A percentile compares a stretch with the other conserved stretches of the same genome.
Conservation (phyloP, 2,329 filamentous ascomycete genomes). For the Onygenales sp. region DNA sequence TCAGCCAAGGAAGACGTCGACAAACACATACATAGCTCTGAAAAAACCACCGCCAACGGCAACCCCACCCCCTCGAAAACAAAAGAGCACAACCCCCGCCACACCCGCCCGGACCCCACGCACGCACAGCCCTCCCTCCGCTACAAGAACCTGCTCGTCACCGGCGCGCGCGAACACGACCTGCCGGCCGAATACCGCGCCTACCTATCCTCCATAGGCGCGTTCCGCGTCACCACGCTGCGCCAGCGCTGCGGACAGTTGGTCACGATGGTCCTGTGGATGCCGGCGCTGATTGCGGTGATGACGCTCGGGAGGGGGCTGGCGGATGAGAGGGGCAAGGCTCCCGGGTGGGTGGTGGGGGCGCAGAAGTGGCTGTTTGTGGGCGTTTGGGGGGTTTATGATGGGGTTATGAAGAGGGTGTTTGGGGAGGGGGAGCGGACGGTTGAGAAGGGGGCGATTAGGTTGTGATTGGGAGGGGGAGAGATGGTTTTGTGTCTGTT, state of each 20-base stretch:
- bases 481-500: neutral
- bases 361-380: slow-evolving; percentile 45
- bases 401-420: slow-evolving; percentile 50
- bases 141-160: slow-evolving; percentile 70
- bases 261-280: slow-evolving; percentile 52
- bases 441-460: slow-evolving; percentile 18
- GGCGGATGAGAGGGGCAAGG: slow-evolving; percentile 55
- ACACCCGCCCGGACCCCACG: neutral
- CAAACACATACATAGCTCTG: slow-evolving; percentile 16
- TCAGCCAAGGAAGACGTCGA: slow-evolving; percentile 9
- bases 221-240: slow-evolving; percentile 60
- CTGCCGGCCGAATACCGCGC: slow-evolving; percentile 68
- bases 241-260: slow-evolving; percentile 57
- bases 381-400: slow-evolving; percentile 56
- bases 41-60: slow-evolving; percentile 4
- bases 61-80: neutral
- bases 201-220: slow-evolving; percentile 59
- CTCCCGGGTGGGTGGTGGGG: slow-evolving; percentile 57
- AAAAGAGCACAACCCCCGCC: slow-evolving; percentile 10
- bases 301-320: slow-evolving; percentile 36
- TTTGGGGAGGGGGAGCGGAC: slow-evolving; percentile 85
- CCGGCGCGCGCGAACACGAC: slow-evolving; percentile 70
- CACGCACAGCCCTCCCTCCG: slow-evolving; percentile 68
- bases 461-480: neutral
- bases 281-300: slow-evolving; percentile 49